Base-by-base conservation (phyloP, 73 alveolate species). In the Blepharisma stoltei region DNA sequence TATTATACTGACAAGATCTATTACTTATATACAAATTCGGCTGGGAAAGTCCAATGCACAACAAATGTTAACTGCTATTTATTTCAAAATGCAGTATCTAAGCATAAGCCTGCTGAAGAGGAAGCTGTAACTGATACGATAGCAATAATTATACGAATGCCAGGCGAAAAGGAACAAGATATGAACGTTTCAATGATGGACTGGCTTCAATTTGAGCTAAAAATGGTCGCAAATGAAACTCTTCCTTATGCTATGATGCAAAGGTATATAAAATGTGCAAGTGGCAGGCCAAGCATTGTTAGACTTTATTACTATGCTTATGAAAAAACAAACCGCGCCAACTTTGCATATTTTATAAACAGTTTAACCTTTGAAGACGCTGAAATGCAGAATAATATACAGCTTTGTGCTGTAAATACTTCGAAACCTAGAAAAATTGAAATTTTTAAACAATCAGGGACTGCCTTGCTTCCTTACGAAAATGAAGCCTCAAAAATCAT, bases 401-500 rank as follows among this genome's bases (percentile, higher is more conserved):
- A 69, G 27, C n/a, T 9, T 8, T 60, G 73, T 25, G 46, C 5
- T 20, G 73, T 60, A 8, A 25, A 60, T 25, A 60, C 73, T n/a
- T 9, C 11, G 5, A 44, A 69, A 1, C 54, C 79, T 2, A 43
- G 45, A n/a, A 69, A n/a, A 7, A 23, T 69, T 69, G 79, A 69
- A n/a, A 9, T 69, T 38, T 69, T 69, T 43, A 69, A 14, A 4
- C 11, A 69, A 44, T 18, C 69, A 0, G 79, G 79, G 9, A 14
- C 55, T 44, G 11, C 83, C 23, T 21, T 82, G 25, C 52, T 45
- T n/a, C 70, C 67, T 7, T 87, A 83, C 71, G 94, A 90, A 32
- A 54, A 54, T 25, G 73, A 67, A 44, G 90, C 94, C 8, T 84
- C 83, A 27, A 77, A 84, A 70, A 41, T 90, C 9, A 86, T 88